Percentiles rank a stretch among this genome's conserved stretches.
Evolutionary conservation across 176 grass and related monocot genomes (phyloP).

Genomic region (Aegilops bicornis): DNA sequence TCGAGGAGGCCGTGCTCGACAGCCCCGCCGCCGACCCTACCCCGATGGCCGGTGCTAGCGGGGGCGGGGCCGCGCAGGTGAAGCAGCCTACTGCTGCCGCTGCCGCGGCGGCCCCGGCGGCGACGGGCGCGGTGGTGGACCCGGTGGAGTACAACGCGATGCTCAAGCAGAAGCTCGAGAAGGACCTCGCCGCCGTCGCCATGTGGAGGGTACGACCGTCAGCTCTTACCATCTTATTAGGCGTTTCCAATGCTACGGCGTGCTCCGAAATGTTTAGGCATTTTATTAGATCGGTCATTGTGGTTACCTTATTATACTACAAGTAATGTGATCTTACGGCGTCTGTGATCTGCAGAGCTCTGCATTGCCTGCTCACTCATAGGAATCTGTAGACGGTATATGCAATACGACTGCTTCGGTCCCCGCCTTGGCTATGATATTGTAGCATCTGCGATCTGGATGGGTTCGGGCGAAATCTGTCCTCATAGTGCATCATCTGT

Average conservation of each 20-base stretch:
- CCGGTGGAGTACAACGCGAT: constrained; percentile 70
- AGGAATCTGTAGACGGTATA: neutral
- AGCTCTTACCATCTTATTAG: neutral
- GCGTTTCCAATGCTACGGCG: neutral
- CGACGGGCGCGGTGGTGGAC: constrained; percentile 41
- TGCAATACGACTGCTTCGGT: no score
- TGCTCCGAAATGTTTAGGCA: neutral
- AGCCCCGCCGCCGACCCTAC: constrained; percentile 16
- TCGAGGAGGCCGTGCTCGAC: constrained; percentile 67
- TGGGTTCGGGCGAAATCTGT: neutral
- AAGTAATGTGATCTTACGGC: neutral
- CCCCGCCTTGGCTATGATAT: neutral
- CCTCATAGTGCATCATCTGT: neutral
- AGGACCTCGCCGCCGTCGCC: constrained; percentile 82
- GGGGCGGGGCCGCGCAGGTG: constrained; percentile 18
- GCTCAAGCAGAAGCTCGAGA: constrained; percentile 89
- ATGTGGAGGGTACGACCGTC: constrained; percentile 71
- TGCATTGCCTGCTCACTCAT: neutral
- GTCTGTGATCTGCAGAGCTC: neutral
- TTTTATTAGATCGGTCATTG: neutral
- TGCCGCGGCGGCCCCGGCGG: neutral
- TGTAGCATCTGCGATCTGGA: neutral
- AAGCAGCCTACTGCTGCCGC: neutral
- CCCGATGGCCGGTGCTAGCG: constrained; percentile 15
- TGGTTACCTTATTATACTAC: neutral